Evolutionary conservation across 2,329 filamentous ascomycete species (phyloP).

Genomic region (Penicillium concentricum): DNA sequence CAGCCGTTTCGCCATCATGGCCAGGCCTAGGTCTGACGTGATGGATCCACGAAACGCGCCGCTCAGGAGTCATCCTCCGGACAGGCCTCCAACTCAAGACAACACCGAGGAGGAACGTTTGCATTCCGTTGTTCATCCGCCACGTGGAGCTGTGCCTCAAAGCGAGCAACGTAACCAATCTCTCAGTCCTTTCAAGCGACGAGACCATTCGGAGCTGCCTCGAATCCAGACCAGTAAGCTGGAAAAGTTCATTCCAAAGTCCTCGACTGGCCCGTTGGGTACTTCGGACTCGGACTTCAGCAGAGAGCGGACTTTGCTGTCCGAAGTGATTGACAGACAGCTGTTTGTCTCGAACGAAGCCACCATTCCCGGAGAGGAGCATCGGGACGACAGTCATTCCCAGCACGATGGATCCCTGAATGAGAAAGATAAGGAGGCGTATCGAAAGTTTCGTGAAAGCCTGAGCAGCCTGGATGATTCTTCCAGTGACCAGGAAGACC

Average conservation of each 20-base stretch:
- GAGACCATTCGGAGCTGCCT: background rate
- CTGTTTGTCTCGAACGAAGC: background rate
- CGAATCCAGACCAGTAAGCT: background rate
- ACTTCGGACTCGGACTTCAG: background rate
- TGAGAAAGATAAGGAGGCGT: background rate
- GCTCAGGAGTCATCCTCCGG: background rate
- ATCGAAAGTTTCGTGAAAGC: background rate
- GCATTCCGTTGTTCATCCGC: background rate
- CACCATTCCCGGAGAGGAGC: background rate
- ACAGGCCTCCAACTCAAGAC: background rate
- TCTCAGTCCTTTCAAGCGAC: background rate
- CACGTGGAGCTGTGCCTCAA: background rate
- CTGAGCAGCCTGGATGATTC: background rate
- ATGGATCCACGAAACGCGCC: background rate
- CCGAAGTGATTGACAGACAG: background rate
- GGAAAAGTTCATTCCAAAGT: background rate
- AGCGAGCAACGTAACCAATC: background rate
- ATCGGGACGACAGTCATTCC: background rate
- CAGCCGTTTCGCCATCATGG: background rate
- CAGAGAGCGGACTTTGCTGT: background rate
- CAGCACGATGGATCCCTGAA: background rate
- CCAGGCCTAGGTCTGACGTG: background rate
- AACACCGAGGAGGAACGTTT: background rate
- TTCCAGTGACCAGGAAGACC: background rate
- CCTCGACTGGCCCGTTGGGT: background rate